Conservation (phyloP, 2,329 filamentous ascomycete species). For the Pestalotiopsis sp. region DNA sequence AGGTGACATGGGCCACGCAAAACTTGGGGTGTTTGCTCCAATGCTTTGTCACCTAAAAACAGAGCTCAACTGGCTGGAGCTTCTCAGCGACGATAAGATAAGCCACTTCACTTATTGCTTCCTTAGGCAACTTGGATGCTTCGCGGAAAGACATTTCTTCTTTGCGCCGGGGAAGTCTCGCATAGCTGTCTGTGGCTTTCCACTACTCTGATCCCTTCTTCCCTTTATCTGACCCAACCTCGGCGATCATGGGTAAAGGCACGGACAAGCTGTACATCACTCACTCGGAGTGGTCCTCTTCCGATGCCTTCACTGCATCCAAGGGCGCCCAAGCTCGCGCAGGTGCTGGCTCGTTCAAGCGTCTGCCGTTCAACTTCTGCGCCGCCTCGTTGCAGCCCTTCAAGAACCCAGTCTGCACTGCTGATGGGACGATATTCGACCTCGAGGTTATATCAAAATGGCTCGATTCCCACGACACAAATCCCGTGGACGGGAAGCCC, state of each 20-base stretch:
- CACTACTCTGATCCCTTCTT: background rate
- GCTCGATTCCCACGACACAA: slow-evolving; percentile 92
- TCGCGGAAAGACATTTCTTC: too few relatives aligned
- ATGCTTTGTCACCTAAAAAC: background rate
- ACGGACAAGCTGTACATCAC: slow-evolving; percentile 75
- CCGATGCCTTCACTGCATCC: slow-evolving; percentile 84
- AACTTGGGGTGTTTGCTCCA: background rate
- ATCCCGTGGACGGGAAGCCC: slow-evolving; percentile 82
- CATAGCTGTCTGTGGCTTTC: background rate
- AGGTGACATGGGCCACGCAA: background rate
- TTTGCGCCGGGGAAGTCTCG: too few relatives aligned
- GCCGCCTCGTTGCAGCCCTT: slow-evolving; percentile 95
- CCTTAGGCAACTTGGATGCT: too few relatives aligned
- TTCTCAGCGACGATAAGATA: slow-evolving; percentile 9
- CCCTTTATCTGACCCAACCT: too few relatives aligned
- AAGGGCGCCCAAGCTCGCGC: slow-evolving; percentile 62
- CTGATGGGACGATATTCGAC: slow-evolving; percentile 88
- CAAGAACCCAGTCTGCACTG: slow-evolving; percentile 89
- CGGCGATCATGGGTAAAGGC: slow-evolving; percentile 48
- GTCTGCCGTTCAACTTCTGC: slow-evolving; percentile 97
- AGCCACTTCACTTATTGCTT: background rate
- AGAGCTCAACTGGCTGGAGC: background rate
- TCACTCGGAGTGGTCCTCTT: slow-evolving; percentile 95
- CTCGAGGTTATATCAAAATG: slow-evolving; percentile 91
- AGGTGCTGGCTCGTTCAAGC: slow-evolving; percentile 72